phyloP scores from a whole-genome alignment of 2,329 filamentous ascomycete genomes.

The Sarocladium oryzae region DNA sequence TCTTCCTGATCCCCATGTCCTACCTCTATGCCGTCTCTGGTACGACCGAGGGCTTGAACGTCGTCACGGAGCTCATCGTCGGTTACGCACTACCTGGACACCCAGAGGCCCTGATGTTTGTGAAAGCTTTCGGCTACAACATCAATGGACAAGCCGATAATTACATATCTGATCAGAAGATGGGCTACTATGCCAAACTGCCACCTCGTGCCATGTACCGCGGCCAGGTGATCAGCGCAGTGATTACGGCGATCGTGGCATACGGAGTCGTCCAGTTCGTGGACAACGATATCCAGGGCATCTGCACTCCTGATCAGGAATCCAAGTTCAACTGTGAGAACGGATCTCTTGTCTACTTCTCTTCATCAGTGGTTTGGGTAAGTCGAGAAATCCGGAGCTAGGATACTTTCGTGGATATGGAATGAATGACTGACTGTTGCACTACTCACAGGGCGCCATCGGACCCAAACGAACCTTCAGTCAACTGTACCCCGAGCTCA shows the following conservation, averaged over 20 bases:
- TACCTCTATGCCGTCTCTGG: constrained; percentile 36
- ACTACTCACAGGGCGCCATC: constrained; percentile 14
- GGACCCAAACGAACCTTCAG: constrained; percentile 30
- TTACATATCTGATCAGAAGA: constrained; percentile 29
- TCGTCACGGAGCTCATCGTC: constrained; percentile 36
- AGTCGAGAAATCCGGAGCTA: not conserved
- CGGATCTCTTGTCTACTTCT: constrained; percentile 26
- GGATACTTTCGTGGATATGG: not conserved
- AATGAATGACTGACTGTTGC: not conserved
- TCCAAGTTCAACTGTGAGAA: constrained; percentile 25
- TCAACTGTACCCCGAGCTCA: constrained; percentile 33
- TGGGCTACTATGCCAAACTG: constrained; percentile 27
- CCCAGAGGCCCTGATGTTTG: constrained; percentile 39
- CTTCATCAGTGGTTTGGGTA: constrained; percentile 24
- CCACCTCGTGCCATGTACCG: constrained; percentile 27
- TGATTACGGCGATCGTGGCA: constrained; percentile 32
- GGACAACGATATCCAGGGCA: constrained; percentile 22
- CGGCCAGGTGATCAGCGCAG: constrained; percentile 36
- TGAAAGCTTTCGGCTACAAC: constrained; percentile 38
- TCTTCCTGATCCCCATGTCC: constrained; percentile 34
- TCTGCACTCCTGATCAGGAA: constrained; percentile 24
- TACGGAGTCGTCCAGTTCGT: constrained; percentile 33
- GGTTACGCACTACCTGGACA: constrained; percentile 26
- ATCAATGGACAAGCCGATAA: constrained; percentile 36
- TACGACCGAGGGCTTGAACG: constrained; percentile 38